A percentile compares a stretch with the other conserved stretches of the same genome.
Conservation (phyloP, 768 basidiomycete genomes). For the Calocera cornea region DNA sequence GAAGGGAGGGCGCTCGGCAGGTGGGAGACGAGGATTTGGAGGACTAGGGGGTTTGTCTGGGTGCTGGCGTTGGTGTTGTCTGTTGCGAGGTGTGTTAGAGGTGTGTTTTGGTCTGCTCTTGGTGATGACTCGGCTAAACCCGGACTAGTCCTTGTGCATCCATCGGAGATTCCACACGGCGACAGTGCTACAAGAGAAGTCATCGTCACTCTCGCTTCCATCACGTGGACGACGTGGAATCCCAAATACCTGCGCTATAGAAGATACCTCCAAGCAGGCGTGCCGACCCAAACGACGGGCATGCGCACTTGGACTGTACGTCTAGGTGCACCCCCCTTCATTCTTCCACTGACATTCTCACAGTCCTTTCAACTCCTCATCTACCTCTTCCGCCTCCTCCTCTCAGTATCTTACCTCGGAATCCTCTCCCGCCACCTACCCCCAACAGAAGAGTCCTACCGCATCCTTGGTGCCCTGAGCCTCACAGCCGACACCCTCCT, state of each 20-base stretch:
- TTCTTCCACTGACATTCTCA: neutral
- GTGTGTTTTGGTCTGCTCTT: slow-evolving; percentile 29
- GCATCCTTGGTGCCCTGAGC: neutral
- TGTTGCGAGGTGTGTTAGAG: slow-evolving; percentile 31
- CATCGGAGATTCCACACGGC: neutral
- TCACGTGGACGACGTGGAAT: slow-evolving; percentile 77
- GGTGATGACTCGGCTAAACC: slow-evolving; percentile 21
- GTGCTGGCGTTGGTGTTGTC: slow-evolving; percentile 32
- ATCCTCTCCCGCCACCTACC: neutral
- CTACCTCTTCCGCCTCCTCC: neutral
- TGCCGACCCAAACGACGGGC: neutral
- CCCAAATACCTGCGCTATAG: slow-evolving; percentile 47
- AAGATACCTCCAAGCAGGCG: neutral
- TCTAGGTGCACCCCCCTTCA: neutral
- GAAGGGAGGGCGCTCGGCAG: slow-evolving; percentile 28
- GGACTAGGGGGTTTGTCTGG: slow-evolving; percentile 56
- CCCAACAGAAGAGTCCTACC: neutral
- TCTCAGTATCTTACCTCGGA: neutral
- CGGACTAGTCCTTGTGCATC: neutral
- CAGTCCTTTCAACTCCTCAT: neutral
- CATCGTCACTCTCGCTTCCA: slow-evolving; percentile 38
- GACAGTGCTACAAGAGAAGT: slow-evolving; percentile 23
- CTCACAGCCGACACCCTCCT: neutral
- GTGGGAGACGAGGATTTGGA: slow-evolving; percentile 50
- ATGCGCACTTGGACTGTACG: neutral